A percentile compares a stretch with the other conserved stretches of the same genome.
These are phyloP conservation scores for Phylloporus sp. DNA, from an alignment of 768 basidiomycete species.

Conservation along the genomic window DNA sequence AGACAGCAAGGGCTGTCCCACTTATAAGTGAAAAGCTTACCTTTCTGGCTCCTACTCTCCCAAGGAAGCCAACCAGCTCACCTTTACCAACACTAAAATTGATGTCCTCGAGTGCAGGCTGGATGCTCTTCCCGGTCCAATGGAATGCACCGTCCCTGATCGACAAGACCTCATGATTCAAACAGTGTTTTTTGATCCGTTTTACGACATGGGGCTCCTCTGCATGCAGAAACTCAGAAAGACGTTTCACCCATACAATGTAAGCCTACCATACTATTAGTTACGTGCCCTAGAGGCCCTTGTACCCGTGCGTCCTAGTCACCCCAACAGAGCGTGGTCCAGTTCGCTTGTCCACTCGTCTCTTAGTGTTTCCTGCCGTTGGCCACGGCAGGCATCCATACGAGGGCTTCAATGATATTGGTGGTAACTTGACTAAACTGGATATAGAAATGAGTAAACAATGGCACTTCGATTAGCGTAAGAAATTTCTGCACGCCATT, in stretches of 20 bases:
- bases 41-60: constrained; percentile 91
- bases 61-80: constrained; percentile 79
- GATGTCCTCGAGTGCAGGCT: constrained; percentile 70
- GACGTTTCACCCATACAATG: constrained; percentile 76
- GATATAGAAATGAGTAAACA: constrained; percentile 1
- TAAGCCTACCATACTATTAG: too few relatives aligned
- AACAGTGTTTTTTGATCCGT: constrained; percentile 38
- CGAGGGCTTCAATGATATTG: constrained; percentile 81
- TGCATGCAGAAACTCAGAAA: constrained; percentile 70
- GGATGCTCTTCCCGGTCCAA: constrained; percentile 61
- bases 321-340: too few relatives aligned
- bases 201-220: constrained; percentile 83
- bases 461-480: not conserved
- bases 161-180: constrained; percentile 63
- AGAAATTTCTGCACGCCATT: constrained; percentile 54
- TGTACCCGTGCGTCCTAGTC: too few relatives aligned
- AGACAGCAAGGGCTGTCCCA: too few relatives aligned
- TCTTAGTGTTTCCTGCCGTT: too few relatives aligned
- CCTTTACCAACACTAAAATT: constrained; percentile 75
- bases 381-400: too few relatives aligned
- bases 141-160: constrained; percentile 77
- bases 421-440: constrained; percentile 71
- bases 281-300: too few relatives aligned
- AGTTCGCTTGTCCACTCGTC: too few relatives aligned
- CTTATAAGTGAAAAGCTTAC: constrained; percentile 30